A percentile compares a stretch with the other conserved stretches of the same genome.
These are phyloP conservation scores for Ammopiptanthus mongolicus DNA, from an alignment of 306 rosid genomes.

Conservation along the genomic window DNA sequence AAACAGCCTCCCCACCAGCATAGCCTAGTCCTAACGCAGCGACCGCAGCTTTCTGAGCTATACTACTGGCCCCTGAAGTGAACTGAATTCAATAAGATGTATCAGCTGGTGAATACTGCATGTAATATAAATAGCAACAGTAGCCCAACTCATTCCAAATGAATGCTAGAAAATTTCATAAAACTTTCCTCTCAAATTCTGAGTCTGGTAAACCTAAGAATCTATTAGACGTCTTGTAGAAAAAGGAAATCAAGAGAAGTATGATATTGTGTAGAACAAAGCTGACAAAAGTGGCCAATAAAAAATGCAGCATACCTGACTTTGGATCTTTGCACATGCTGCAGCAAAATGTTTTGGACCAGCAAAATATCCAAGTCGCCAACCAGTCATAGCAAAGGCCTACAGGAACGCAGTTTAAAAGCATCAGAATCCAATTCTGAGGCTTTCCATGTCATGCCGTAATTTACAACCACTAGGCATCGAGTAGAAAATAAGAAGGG, in stretches of 20 bases:
- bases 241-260: constrained; percentile 3
- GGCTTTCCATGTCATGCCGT: neutral
- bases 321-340: constrained; percentile 84
- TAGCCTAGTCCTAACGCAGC: constrained; percentile 93
- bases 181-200: neutral
- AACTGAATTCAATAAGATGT: constrained; percentile 42
- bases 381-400: constrained; percentile 99
- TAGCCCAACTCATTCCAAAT: constrained; percentile 8
- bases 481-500: neutral
- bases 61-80: constrained; percentile 92
- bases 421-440: constrained; percentile 24
- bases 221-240: neutral
- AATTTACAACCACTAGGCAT: neutral
- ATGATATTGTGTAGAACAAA: neutral
- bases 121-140: neutral
- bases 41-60: constrained; percentile 90
- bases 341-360: constrained; percentile 88
- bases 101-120: constrained; percentile 10
- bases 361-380: constrained; percentile 96
- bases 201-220: constrained; percentile 12
- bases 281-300: neutral
- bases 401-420: constrained; percentile 28
- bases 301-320: constrained; percentile 64
- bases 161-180: neutral
- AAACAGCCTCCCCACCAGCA: constrained; percentile 90